These are phyloP conservation scores for Colletotrichum sp. DNA, from an alignment of 2,329 filamentous ascomycete genomes.

Conservation along the genomic window DNA sequence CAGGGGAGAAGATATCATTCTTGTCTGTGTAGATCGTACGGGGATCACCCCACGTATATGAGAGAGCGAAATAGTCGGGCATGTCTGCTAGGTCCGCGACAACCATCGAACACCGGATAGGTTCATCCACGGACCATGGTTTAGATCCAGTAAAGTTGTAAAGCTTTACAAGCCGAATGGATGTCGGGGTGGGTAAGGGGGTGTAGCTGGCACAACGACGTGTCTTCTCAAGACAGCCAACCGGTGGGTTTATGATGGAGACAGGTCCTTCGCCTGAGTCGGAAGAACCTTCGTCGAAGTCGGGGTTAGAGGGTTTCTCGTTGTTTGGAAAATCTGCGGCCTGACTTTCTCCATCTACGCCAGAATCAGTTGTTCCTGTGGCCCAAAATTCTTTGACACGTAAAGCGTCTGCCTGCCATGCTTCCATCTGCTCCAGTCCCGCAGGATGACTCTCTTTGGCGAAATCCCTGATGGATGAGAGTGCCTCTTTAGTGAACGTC, in stretches of 20 bases:
- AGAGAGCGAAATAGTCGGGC: neutral
- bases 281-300: neutral
- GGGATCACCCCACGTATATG: neutral
- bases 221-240: neutral
- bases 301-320: rapidly evolving
- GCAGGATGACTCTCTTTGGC: too few relatives aligned
- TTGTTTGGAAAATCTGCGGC: rapidly evolving
- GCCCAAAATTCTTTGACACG: too few relatives aligned
- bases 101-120: neutral
- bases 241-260: neutral
- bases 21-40: neutral
- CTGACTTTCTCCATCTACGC: rapidly evolving
- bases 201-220: rapidly evolving
- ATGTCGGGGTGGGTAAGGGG: neutral
- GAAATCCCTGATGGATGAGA: too few relatives aligned
- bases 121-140: neutral
- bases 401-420: too few relatives aligned
- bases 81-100: rapidly evolving
- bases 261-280: neutral
- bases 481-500: too few relatives aligned
- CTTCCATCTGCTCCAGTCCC: too few relatives aligned
- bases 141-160: neutral
- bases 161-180: neutral
- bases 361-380: rapidly evolving
- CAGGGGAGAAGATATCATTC: rapidly evolving